Base-by-base conservation (phyloP, 768 basidiomycete species). In the Boletus sensibilis region DNA sequence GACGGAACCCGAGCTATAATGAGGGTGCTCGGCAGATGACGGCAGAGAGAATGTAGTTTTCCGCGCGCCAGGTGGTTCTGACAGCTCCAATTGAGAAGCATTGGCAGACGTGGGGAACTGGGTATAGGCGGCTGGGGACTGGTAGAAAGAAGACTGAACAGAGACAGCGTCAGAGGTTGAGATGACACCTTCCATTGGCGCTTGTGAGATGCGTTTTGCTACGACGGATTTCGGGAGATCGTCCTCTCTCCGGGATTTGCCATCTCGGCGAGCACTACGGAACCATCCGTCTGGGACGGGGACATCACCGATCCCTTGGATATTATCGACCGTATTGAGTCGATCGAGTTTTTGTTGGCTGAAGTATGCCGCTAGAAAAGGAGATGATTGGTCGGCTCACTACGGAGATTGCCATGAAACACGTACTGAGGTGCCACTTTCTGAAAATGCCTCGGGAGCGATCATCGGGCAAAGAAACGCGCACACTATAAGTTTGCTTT, bases 221-320 rank as follows among this genome's bases (percentile, higher is more conserved):
- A 74, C 80, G 76, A 74, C 78, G 74, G 65, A 83, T 78, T 60
- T 82, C 73, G 68, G 80, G 71, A 64, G 75, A 72, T 73, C 72
- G 35, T 62, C 76, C 42, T 61, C 77, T 66, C 65, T 68, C 31
- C 72, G 72, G 51, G 73, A 70, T 64, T 74, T 71, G 50, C 88
- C 89, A 59, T 81, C 84, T 51, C 85, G 78, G 47, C 90, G 85
- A 45, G 90, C 89, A 70, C 87, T 89, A 66, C 81, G 81, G 73
- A 91, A 92, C 79, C 85, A 85, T 18, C 87, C 88, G 34, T 88
- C 86, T 40, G 90, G 90, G 18, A 91, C 86, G 42, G 71, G 69
- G 20, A 85, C 73, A 68, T 87, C 83, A 40, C 85, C 84, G 57
- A 91, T 77, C 48, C 81, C 82, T 25, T 77, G 83, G 64, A 92